Evolutionary conservation across 192 early-diverging fungal species (phyloP), one percentile per base, ranked within the genome.

Genomic region (Spizellomyces sp.): DNA sequence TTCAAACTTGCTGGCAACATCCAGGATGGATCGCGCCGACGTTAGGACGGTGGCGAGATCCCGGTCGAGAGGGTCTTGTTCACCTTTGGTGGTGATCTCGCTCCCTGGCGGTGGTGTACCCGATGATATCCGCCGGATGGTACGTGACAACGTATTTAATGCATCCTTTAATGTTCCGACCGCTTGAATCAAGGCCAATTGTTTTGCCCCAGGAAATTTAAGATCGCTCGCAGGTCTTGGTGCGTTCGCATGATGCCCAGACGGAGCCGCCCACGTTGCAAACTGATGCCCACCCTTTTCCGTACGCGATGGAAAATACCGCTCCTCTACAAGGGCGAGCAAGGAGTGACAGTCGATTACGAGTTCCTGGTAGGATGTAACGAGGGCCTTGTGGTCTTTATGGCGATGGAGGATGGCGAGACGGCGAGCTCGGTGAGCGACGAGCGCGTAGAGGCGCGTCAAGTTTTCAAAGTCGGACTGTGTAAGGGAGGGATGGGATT

Each of bases 381-480:
- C 58, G 43, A 73, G 22, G 12, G 62, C 46, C 6, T 48, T 52
- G 17, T 10, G 5, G 41, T 64, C 62, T 50, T 48, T 52, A 71
- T 71, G 70, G 19, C 70, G 70, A 54, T 63, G 54, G 22, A 71
- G 62, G n/a, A 71, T 71, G 43, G 70, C 48, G 12, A 71, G 52
- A 8, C 70, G 60, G 17, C 70, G 70, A 52, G 70, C 48, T 42
- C 70, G 70, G 43, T 71, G 70, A 17, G 62, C 42, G 27, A 71
- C 45, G 4, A 71, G 41, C 48, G 70, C 70, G 42, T 71, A 64
- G 12, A 54, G 3, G 45, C 70, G 36, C 10, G 58, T 46, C 44
- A 70, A 59, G 1, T 54, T 54, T 54, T 54, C 50, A 54, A 54
- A 54, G 50, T 54, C 50, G 2, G 12, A n/a, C 14, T 19, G 12